Evolutionary conservation across 148 eudicot species (phyloP).

Genomic region (Vaccinium myrtillus): DNA sequence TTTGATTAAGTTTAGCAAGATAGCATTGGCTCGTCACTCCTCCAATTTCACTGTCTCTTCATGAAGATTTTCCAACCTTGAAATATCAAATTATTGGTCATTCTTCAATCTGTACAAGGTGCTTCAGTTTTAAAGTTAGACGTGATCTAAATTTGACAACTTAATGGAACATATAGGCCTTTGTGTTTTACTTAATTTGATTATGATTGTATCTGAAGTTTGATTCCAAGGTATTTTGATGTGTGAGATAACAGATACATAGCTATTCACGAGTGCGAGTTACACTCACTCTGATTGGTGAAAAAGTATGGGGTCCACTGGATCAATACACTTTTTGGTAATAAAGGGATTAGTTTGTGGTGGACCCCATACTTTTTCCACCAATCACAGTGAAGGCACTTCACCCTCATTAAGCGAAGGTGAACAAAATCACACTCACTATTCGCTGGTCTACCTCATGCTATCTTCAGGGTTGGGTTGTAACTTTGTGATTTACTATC

Average conservation of each 20-base stretch:
- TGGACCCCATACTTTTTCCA: no score
- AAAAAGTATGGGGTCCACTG: no score
- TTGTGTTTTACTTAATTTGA: background rate
- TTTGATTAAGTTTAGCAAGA: background rate
- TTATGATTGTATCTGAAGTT: background rate
- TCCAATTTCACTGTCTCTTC: background rate
- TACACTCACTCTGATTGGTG: no score
- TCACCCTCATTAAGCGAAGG: no score
- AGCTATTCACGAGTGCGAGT: background rate
- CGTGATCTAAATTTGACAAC: background rate
- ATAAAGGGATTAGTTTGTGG: no score
- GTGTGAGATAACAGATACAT: background rate
- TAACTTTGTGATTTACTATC: background rate
- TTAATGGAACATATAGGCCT: background rate
- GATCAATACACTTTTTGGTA: no score
- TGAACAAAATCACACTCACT: background rate
- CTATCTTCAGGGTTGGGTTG: background rate
- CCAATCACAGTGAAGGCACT: no score
- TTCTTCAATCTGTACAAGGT: background rate
- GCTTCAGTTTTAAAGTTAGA: background rate
- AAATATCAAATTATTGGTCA: background rate
- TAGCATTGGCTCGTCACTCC: background rate
- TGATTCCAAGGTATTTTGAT: background rate
- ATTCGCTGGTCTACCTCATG: background rate
- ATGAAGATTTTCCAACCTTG: background rate